phyloP scores from a whole-genome alignment of 2,329 filamentous ascomycete genomes.

The Aspergillus sojae region DNA sequence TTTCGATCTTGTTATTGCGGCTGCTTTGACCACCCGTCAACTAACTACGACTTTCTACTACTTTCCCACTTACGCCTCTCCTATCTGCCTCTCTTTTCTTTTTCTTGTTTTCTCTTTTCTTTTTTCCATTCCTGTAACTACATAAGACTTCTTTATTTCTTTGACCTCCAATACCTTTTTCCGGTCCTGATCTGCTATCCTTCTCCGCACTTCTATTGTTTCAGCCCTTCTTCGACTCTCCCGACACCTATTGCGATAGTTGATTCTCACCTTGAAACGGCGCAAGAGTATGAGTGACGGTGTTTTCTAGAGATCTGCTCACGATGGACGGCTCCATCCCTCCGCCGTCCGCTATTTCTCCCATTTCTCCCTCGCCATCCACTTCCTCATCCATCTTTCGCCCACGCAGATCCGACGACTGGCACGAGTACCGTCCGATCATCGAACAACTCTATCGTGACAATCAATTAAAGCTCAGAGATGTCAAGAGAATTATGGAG shows the following conservation, averaged over 20 bases:
- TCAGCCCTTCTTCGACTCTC: slow-evolving; percentile 7
- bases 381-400: slow-evolving; percentile 30
- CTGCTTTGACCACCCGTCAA: slow-evolving; percentile 3
- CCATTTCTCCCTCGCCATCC: slow-evolving; percentile 21
- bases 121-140: slow-evolving; percentile 1
- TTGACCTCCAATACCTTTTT: not conserved
- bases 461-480: slow-evolving; percentile 37
- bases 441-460: slow-evolving; percentile 41
- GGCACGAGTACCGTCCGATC: slow-evolving; percentile 38
- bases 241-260: slow-evolving; percentile 9
- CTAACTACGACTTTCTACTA: slow-evolving; percentile 1
- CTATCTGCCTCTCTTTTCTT: not conserved
- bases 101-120: not conserved
- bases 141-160: not conserved
- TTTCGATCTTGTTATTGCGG: slow-evolving; percentile 1
- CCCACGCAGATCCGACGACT: slow-evolving; percentile 41
- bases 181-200: not conserved
- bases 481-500: slow-evolving; percentile 43
- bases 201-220: slow-evolving; percentile 3
- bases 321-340: slow-evolving; percentile 30
- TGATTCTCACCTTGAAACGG: slow-evolving; percentile 15
- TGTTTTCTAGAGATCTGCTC: slow-evolving; percentile 14
- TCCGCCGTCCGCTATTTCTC: slow-evolving; percentile 23
- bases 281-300: slow-evolving; percentile 25
- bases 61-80: slow-evolving; percentile 3